These are phyloP conservation scores for Calonectria montana DNA, from an alignment of 2,329 filamentous ascomycete species.

Conservation along the genomic window DNA sequence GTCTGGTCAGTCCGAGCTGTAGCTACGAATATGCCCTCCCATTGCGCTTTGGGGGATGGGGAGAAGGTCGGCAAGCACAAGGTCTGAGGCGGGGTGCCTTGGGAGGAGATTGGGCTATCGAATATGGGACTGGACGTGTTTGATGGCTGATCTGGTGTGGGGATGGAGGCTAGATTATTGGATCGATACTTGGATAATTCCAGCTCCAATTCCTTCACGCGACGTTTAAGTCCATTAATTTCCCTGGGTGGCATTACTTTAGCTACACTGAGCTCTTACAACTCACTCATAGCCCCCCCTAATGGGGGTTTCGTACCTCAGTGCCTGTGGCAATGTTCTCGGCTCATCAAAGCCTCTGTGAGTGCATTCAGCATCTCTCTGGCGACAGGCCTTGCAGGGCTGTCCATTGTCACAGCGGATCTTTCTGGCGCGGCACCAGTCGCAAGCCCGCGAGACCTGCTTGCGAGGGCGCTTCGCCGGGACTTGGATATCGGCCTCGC, in stretches of 20 bases:
- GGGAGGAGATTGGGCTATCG: neutral
- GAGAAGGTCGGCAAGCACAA: neutral
- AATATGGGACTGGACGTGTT: constrained; percentile 19
- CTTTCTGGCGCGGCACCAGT: constrained; percentile 51
- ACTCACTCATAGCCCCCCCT: too few relatives aligned
- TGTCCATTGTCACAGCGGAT: constrained; percentile 52
- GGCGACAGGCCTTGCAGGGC: constrained; percentile 51
- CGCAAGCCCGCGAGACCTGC: constrained; percentile 47
- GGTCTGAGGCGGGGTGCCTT: neutral
- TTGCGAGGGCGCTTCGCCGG: constrained; percentile 25
- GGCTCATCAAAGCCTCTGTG: constrained; percentile 44
- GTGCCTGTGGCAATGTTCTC: constrained; percentile 39
- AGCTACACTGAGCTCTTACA: neutral
- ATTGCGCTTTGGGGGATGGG: constrained; percentile 23
- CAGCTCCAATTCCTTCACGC: constrained; percentile 45
- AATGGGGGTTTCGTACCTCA: constrained; percentile 7
- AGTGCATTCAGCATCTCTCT: constrained; percentile 46
- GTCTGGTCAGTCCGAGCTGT: constrained; percentile 49
- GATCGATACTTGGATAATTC: constrained; percentile 29
- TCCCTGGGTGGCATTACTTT: constrained; percentile 35
- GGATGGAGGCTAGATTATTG: neutral
- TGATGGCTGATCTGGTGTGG: constrained; percentile 19
- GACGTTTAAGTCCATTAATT: constrained; percentile 49
- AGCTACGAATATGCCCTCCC: constrained; percentile 50
- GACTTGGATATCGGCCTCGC: neutral